These are phyloP conservation scores for Solanum chmielewskii DNA, from an alignment of 257 asterid genomes.

Conservation along the genomic window DNA sequence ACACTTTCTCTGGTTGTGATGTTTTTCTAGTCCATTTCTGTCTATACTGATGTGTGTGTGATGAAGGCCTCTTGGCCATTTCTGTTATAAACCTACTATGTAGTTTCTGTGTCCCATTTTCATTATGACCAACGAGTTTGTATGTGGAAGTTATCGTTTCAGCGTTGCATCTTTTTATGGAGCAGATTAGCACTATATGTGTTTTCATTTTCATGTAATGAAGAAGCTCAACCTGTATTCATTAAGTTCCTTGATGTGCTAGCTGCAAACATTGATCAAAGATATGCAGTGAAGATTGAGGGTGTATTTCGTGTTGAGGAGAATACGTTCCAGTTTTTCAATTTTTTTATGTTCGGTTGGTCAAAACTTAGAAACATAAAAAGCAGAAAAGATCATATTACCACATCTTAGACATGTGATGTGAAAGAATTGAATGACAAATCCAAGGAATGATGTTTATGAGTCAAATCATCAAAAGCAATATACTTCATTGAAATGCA, in stretches of 20 bases:
- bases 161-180: not conserved
- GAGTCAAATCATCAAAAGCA: not conserved
- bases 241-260: not conserved
- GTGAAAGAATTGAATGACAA: not conserved
- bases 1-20: not conserved
- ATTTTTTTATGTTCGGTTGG: not conserved
- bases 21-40: not conserved
- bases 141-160: not conserved
- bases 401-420: not conserved
- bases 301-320: not conserved
- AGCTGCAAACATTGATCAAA: not conserved
- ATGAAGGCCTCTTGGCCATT: not conserved
- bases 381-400: not conserved
- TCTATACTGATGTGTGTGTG: not conserved
- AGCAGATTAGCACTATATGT: not conserved
- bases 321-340: not conserved
- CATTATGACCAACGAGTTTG: not conserved
- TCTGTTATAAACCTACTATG: not conserved
- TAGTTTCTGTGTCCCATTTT: not conserved
- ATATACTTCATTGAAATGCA: not conserved
- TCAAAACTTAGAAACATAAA: not conserved
- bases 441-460: not conserved
- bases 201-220: not conserved
- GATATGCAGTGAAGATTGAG: not conserved
- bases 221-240: not conserved